phyloP scores from a whole-genome alignment of 768 basidiomycete species.

The Crucibulum laeve region DNA sequence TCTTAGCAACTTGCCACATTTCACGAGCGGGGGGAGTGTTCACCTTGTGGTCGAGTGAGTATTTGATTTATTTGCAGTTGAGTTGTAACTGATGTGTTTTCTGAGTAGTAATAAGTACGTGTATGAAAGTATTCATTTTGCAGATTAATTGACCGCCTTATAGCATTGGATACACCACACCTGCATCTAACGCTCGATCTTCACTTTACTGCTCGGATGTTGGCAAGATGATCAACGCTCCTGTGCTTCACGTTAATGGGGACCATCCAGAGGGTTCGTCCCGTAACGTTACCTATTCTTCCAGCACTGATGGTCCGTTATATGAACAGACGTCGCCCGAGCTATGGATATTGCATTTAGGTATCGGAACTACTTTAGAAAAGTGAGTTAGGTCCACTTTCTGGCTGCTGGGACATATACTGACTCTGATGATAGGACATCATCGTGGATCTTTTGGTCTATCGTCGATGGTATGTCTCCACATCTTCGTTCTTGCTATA shows the following conservation, averaged over 20 bases:
- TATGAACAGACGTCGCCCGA: slow-evolving; percentile 63
- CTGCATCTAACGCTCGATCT: slow-evolving; percentile 78
- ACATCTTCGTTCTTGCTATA: not conserved
- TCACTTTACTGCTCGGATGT: slow-evolving; percentile 86
- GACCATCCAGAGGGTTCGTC: slow-evolving; percentile 77
- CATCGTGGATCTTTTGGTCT: slow-evolving; percentile 85
- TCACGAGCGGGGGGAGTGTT: slow-evolving; percentile 85
- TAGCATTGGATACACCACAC: slow-evolving; percentile 92
- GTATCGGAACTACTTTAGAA: slow-evolving; percentile 83
- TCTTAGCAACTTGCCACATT: slow-evolving; percentile 88
- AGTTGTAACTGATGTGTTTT: slow-evolving; percentile 1
- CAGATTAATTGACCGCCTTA: no score
- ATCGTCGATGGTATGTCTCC: slow-evolving; percentile 65
- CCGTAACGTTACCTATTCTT: no score
- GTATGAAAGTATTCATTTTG: no score
- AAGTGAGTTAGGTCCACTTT: slow-evolving; percentile 30
- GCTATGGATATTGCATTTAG: slow-evolving; percentile 87
- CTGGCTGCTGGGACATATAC: not conserved
- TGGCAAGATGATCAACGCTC: slow-evolving; percentile 88
- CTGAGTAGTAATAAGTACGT: slow-evolving; percentile 53
- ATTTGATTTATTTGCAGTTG: not conserved
- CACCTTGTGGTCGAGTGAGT: slow-evolving; percentile 89
- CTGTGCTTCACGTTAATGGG: slow-evolving; percentile 88
- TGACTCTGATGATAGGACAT: slow-evolving; percentile 48
- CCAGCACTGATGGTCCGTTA: not conserved